Conservation (phyloP, 148 eudicot species). For the Arbutus unedo region DNA sequence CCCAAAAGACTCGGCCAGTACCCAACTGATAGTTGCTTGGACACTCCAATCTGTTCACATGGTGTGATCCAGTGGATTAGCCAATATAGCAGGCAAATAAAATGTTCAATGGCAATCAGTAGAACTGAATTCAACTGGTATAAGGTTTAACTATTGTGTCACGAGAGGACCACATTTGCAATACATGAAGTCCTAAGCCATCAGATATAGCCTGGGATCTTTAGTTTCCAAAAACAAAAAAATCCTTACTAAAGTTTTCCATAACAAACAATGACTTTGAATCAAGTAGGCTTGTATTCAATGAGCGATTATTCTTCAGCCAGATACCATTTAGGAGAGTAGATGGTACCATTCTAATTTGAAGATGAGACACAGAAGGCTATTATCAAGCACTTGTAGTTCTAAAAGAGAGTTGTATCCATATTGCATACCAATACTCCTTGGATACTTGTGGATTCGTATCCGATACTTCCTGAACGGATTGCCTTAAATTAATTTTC, state of each 20-base stretch:
- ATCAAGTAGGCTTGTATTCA: neutral
- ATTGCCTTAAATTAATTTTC: neutral
- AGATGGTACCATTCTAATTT: neutral
- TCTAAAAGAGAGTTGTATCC: neutral
- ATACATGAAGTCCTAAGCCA: neutral
- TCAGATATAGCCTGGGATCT: neutral
- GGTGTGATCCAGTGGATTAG: slow-evolving; percentile 9
- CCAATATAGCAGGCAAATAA: neutral
- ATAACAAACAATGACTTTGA: neutral
- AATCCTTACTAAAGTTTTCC: neutral
- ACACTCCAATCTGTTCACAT: slow-evolving; percentile 55
- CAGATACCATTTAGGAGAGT: neutral
- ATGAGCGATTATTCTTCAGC: neutral
- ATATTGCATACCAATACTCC: neutral
- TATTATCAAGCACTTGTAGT: neutral
- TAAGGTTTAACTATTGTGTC: neutral
- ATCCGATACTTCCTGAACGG: neutral
- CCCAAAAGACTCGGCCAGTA: slow-evolving; percentile 42
- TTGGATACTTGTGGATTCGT: neutral
- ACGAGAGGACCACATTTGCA: neutral
- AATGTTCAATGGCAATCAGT: neutral
- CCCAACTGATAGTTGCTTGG: slow-evolving; percentile 51
- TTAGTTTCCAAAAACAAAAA: neutral
- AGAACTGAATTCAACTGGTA: neutral
- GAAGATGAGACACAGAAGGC: neutral